Conservation (phyloP, 176 grass and related monocot species). For the Triticum dicoccoides region DNA sequence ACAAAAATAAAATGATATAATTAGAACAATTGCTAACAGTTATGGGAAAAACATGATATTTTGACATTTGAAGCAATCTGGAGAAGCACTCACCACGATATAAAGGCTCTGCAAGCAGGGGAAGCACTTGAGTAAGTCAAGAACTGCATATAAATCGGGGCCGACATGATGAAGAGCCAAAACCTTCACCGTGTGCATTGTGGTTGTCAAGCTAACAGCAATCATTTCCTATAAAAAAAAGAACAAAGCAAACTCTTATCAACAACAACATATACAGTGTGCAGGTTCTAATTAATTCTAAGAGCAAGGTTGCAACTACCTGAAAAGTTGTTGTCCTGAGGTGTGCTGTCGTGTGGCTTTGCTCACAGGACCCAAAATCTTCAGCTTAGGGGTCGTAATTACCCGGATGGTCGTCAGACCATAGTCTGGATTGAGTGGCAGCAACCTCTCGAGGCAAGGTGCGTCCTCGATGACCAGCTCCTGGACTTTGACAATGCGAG, state of each 20-base stretch:
- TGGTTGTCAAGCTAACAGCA: too few relatives aligned
- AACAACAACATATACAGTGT: too few relatives aligned
- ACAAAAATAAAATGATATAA: not conserved
- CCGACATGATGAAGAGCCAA: too few relatives aligned
- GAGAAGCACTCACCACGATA: not conserved
- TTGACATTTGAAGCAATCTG: not conserved
- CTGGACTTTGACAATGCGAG: not conserved
- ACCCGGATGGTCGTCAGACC: not conserved
- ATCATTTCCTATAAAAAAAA: not conserved
- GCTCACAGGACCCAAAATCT: not conserved
- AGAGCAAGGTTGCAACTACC: not conserved
- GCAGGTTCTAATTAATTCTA: not conserved
- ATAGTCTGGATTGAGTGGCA: not conserved
- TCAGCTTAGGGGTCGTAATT: not conserved
- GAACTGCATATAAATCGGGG: too few relatives aligned
- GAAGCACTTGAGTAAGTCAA: not conserved
- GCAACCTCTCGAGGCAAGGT: not conserved
- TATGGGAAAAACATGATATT: not conserved
- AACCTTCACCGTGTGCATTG: too few relatives aligned
- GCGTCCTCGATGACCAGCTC: not conserved
- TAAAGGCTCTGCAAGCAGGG: not conserved
- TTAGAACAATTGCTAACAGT: not conserved
- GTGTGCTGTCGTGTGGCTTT: not conserved
- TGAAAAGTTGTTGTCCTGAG: not conserved
- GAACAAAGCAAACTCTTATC: too few relatives aligned